phyloP scores from a whole-genome alignment of 169 alveolate genomes.

The Plasmodium fragile region DNA sequence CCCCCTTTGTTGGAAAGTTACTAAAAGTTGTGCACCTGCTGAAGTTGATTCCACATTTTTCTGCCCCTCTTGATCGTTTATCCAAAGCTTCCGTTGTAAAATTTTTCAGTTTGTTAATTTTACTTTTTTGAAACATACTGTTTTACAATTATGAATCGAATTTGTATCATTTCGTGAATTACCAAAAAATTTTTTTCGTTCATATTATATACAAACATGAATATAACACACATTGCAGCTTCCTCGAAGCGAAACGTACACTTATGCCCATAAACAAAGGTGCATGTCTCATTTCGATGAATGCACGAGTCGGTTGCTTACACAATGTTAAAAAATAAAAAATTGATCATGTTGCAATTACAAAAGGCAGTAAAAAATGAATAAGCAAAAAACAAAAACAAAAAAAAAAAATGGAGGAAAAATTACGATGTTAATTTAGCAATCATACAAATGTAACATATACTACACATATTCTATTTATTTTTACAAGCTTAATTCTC shows the following conservation, averaged over 20 bases:
- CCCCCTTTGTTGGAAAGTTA: neutral
- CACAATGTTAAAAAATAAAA: neutral
- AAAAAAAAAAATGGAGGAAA: neutral
- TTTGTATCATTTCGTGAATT: neutral
- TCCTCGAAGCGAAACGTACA: neutral
- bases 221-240: neutral
- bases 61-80: neutral
- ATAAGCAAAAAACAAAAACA: neutral
- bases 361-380: neutral
- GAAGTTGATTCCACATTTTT: neutral
- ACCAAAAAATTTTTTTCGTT: neutral
- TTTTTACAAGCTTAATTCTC: neutral
- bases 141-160: constrained; percentile 8
- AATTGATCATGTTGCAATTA: neutral
- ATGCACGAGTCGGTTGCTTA: neutral
- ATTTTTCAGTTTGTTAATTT: neutral
- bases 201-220: neutral
- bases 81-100: neutral
- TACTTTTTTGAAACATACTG: constrained; percentile 12
- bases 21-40: neutral
- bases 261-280: neutral
- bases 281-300: neutral
- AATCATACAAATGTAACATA: neutral
- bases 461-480: neutral
- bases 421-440: neutral